phyloP scores from a whole-genome alignment of 345 rosid species.

The Aethionema arabicum region DNA sequence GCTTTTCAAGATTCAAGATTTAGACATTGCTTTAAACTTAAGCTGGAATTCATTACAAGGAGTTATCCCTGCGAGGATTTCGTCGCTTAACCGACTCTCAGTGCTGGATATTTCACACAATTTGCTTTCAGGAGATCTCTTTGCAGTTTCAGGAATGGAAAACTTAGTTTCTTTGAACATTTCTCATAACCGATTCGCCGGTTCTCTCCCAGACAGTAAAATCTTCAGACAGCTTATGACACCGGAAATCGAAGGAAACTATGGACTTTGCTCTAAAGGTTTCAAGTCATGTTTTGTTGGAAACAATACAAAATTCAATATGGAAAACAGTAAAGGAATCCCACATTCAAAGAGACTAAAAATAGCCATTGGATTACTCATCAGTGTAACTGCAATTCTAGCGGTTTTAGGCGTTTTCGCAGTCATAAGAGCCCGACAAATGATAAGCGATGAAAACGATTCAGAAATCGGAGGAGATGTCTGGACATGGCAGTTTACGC shows the following conservation, averaged over 20 bases:
- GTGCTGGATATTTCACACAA: conserved; percentile 68
- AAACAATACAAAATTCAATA: conserved; percentile 35
- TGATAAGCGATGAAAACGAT: conserved; percentile 46
- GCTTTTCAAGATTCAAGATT: conserved; percentile 56
- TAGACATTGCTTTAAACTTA: conserved; percentile 69
- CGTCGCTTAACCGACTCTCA: conserved; percentile 57
- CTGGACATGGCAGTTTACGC: conserved; percentile 80
- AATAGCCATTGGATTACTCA: conserved; percentile 54
- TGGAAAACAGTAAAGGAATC: conserved; percentile 20
- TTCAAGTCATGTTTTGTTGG: conserved; percentile 55
- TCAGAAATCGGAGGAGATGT: conserved; percentile 52
- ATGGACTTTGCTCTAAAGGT: conserved; percentile 50
- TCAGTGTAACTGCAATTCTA: conserved; percentile 45
- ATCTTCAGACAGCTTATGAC: conserved; percentile 56
- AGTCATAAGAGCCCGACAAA: conserved; percentile 47
- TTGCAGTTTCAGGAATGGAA: conserved; percentile 46
- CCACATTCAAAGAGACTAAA: conserved; percentile 46
- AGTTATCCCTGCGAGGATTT: conserved; percentile 50
- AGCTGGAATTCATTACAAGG: conserved; percentile 70
- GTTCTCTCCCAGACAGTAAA: conserved; percentile 73
- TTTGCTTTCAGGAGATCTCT: conserved; percentile 58
- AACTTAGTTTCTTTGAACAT: conserved; percentile 71
- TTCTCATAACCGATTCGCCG: conserved; percentile 76
- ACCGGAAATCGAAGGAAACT: conserved; percentile 58
- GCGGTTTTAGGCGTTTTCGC: conserved; percentile 56